Evolutionary conservation across 1,139 yeast genomes (phyloP), one percentile per base, ranked within the genome.

Genomic region (Pneumocystis jirovecii): DNA sequence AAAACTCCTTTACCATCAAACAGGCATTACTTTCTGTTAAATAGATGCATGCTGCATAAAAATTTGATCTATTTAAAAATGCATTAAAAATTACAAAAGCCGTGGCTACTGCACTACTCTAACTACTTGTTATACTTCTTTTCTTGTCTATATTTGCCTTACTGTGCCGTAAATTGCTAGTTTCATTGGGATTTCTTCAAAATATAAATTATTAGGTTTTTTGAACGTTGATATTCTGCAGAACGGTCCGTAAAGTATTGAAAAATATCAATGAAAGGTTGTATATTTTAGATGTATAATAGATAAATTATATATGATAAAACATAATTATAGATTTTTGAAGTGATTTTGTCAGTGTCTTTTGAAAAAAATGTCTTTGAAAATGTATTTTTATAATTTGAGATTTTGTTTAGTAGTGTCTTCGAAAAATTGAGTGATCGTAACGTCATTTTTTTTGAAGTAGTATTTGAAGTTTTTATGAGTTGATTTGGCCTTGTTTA

Each of bases 11-110:
- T 50, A 50, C 39, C 37, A 40, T 60, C 15, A 31, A 5, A 31
- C 62, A 60, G 7, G 60, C 61, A 25, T 25, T 60, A 15, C 39
- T 39, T 40, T 42, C 50, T 21, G 61, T 42, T 5, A 42, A 29
- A 39, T 40, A 60, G 21, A 60, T 60, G 61, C 61, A 42, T 60
- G 50, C 39, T 39, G 61, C 61, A 29, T 60, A 60, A 21, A 42
- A 60, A 42, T 42, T 60, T 10, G 61, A 60, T 60, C 61, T 8
- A 15, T 60, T 39, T 31, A 60, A 40, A 60, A 60, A 40, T 29
- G 61, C 44, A 21, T 21, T 50, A 3, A 50, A 17, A 50, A 50
- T 50, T 1, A 50, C 57, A 50, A 50, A 25, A 25, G 34, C 57
- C 12, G 57, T 50, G 3, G 57, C 57, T 12, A 50, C 17, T 12